These are phyloP conservation scores for Cyberlindnera euphorbiae DNA, from an alignment of 805 yeast species.

Conservation along the genomic window DNA sequence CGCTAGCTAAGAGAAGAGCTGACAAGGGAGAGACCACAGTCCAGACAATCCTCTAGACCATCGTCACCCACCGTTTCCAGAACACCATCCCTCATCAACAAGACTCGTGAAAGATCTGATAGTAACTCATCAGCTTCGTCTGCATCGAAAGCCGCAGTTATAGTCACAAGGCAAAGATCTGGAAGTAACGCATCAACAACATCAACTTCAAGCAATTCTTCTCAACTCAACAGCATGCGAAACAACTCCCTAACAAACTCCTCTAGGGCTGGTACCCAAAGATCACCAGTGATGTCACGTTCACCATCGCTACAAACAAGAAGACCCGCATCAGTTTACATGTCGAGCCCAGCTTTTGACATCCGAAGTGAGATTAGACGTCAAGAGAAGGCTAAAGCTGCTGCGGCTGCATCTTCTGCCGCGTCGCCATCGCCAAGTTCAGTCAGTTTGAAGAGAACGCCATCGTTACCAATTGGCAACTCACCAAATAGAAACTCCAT, in stretches of 20 bases:
- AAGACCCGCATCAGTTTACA: constrained; percentile 21
- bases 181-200: constrained; percentile 18
- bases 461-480: constrained; percentile 10
- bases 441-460: constrained; percentile 5
- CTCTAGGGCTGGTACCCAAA: constrained; percentile 1
- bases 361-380: constrained; percentile 24
- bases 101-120: constrained; percentile 15
- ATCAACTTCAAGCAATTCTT: constrained; percentile 15
- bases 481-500: constrained; percentile 3
- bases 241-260: constrained; percentile 5
- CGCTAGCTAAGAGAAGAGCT: constrained; percentile 15
- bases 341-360: constrained; percentile 26
- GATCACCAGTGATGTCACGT: constrained; percentile 18
- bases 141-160: not conserved
- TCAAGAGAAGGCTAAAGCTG: constrained; percentile 18
- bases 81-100: constrained; percentile 8
- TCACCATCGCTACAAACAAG: constrained; percentile 17
- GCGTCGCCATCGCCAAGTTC: not conserved
- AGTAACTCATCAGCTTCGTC: constrained; percentile 15
- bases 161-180: constrained; percentile 14
- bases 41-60: not conserved
- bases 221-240: constrained; percentile 12
- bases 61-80: constrained; percentile 17
- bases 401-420: constrained; percentile 6
- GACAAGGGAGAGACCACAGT: constrained; percentile 15